Evolutionary conservation across 495 filamentous ascomycete genomes (phyloP), one percentile per base, ranked within the genome.

Genomic region (Daldinia decipiens): DNA sequence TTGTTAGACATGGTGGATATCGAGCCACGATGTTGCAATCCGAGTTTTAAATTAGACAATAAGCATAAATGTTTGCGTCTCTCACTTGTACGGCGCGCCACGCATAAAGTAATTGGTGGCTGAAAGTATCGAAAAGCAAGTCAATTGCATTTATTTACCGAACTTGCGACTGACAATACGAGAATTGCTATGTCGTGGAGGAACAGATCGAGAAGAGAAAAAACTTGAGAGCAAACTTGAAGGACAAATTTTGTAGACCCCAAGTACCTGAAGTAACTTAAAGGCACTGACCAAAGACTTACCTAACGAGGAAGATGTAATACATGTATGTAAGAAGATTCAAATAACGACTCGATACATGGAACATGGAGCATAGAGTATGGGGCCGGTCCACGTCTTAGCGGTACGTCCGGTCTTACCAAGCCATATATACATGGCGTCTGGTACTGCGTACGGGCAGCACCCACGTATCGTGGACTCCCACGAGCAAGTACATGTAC

Each of bases 1-100:
- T 91, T 95, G 73, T 80, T 81, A 40, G 90, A 89, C 91, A 93
- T 93, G 45, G 27, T 82, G 71, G 36, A 29, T 59, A 36, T 39
- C 39, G 12, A 61, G 29, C 15, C 24, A 59, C 19, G 71, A 74
- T 76, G 74, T 74, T 76, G 74, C 67, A 71, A 76, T 74, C 61
- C 55, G 19, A 45, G 40, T 52, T 17, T 50, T 12, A 12, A 57
- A 72, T 72, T 64, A 67, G 59, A 47, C 24, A 34, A 67, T 67
- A 27, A 26, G 36, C 59, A 52, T 58, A 50, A 27, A 19, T 31
- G 19, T 6, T 15, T 40, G 32, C n/a, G 17, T 63, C 45, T 27
- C 64, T 72, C 60, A 68, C 65, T 60, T 72, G 62, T 67, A 71
- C 27, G 29, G 53, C 54, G 75, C 75, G 54, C 72, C 75, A 62